phyloP scores from a whole-genome alignment of 257 asterid genomes.

The Nicotiana otophora region DNA sequence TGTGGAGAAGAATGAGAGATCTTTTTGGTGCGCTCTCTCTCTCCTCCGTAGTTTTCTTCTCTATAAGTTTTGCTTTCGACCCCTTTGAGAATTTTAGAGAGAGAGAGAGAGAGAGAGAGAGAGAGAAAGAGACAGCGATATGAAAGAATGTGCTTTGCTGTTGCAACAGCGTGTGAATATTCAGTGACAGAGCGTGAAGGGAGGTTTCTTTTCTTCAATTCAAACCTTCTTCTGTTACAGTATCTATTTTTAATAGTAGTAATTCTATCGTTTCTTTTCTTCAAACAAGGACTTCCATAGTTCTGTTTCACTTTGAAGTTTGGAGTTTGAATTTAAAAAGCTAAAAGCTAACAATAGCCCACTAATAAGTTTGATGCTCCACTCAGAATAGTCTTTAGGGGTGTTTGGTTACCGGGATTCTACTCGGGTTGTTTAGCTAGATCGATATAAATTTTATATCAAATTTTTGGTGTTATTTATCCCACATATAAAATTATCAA shows the following conservation, averaged over 20 bases:
- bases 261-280: not conserved
- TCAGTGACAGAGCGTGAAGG: conserved; percentile 24
- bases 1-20: conserved; percentile 1
- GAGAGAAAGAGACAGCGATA: conserved; percentile 13
- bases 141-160: conserved; percentile 14
- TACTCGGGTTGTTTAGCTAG: no score
- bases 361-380: no score
- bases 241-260: not conserved
- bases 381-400: no score
- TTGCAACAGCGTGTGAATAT: conserved; percentile 4
- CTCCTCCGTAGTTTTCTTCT: not conserved
- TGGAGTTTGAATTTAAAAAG: no score
- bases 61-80: not conserved
- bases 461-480: no score
- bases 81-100: not conserved
- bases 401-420: no score
- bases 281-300: not conserved
- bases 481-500: no score
- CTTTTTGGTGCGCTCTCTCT: not conserved
- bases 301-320: no score
- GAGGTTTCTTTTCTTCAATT: conserved; percentile 10
- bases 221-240: not conserved
- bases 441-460: no score
- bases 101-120: not conserved
- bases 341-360: no score